Conservation (phyloP, 257 asterid species). For the Nemophila menziesii region DNA sequence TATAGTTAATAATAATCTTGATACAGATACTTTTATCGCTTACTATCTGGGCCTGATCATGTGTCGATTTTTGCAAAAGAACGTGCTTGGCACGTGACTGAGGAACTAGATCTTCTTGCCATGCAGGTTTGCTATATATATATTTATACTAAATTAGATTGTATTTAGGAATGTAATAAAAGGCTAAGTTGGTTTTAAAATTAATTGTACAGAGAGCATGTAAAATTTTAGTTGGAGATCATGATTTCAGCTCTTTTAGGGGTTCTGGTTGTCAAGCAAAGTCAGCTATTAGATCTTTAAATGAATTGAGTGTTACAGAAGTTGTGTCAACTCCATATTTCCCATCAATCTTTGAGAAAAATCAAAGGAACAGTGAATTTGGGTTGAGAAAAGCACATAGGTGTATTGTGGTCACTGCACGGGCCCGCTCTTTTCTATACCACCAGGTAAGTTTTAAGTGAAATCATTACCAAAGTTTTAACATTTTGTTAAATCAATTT, state of each 20-base stretch:
- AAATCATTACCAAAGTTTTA: too few species aligned
- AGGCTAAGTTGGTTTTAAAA: constrained; percentile 4
- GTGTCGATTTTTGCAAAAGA: constrained; percentile 64
- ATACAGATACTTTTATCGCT: constrained; percentile 68
- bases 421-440: constrained; percentile 84
- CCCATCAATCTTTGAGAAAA: constrained; percentile 47
- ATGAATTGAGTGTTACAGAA: constrained; percentile 65
- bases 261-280: constrained; percentile 77
- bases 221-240: constrained; percentile 62
- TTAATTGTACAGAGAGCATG: constrained; percentile 70
- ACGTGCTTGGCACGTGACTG: constrained; percentile 89
- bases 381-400: constrained; percentile 63
- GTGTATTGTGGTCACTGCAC: constrained; percentile 77
- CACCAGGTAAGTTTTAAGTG: constrained; percentile 56
- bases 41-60: constrained; percentile 56
- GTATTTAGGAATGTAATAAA: not conserved
- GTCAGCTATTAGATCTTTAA: constrained; percentile 75
- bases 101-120: constrained; percentile 50
- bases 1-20: constrained; percentile 11
- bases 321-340: constrained; percentile 55
- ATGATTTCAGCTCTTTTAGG: constrained; percentile 92
- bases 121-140: constrained; percentile 70
- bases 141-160: not conserved
- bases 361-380: constrained; percentile 33
- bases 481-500: constrained; percentile 1